A percentile compares a stretch with the other conserved stretches of the same genome.
These are phyloP conservation scores for Berkeleyomyces basicola DNA, from an alignment of 2,329 filamentous ascomycete species.

Conservation along the genomic window DNA sequence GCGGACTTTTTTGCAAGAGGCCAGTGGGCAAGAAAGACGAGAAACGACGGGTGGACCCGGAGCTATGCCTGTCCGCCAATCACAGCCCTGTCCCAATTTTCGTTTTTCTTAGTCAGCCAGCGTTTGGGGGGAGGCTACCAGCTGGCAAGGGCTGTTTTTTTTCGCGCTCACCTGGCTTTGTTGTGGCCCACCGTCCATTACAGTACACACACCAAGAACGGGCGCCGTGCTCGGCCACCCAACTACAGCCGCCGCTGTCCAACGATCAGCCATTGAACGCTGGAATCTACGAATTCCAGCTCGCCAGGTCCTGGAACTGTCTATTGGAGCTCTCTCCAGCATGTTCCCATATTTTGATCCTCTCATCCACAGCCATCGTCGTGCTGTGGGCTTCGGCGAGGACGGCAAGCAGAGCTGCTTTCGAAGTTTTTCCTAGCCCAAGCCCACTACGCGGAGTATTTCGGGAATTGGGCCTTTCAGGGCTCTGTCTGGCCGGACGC, in stretches of 20 bases:
- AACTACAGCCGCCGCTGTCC: background rate
- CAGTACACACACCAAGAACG: background rate
- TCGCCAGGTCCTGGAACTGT: background rate
- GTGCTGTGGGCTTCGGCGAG: background rate
- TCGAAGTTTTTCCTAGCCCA: constrained; percentile 6
- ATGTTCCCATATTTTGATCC: background rate
- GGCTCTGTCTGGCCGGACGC: constrained; percentile 4
- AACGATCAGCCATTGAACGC: background rate
- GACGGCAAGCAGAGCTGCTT: background rate
- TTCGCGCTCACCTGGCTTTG: constrained; percentile 5
- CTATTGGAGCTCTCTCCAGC: background rate
- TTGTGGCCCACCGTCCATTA: constrained; percentile 4
- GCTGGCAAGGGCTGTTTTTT: constrained; percentile 7
- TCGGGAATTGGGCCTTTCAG: constrained; percentile 12
- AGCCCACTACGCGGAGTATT: constrained; percentile 13
- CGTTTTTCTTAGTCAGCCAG: constrained; percentile 12
- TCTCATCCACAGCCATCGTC: background rate
- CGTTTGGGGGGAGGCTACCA: background rate
- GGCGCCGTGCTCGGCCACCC: constrained; percentile 7
- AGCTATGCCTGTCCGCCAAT: constrained; percentile 12
- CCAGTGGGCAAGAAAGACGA: constrained; percentile 14
- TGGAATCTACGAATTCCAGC: background rate
- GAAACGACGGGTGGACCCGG: constrained; percentile 14
- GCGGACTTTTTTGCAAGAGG: constrained; percentile 14
- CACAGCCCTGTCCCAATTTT: constrained; percentile 9